Evolutionary conservation across 2,329 filamentous ascomycete genomes (phyloP).

Genomic region (Talaromyces marneffei): DNA sequence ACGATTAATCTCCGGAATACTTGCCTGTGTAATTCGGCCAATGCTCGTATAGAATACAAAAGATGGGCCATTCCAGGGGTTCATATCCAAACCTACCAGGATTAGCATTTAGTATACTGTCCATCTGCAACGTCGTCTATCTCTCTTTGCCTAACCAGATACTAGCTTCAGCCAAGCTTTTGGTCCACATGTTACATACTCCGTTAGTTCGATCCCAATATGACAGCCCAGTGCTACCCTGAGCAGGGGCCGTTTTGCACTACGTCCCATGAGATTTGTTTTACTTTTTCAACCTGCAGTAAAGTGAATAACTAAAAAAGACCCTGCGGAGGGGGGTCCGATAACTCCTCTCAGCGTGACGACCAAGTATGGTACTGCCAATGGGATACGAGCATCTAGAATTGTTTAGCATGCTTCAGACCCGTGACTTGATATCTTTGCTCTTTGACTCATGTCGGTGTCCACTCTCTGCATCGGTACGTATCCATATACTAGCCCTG

Average conservation of each 20-base stretch:
- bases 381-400: neutral
- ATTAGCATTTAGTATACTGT: neutral
- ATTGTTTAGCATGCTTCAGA: neutral
- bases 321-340: neutral
- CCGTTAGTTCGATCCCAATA: neutral
- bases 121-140: neutral
- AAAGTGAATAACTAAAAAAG: neutral
- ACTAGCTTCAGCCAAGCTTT: neutral
- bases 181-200: neutral
- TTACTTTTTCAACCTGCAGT: no score
- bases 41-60: neutral
- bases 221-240: neutral
- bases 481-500: neutral
- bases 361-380: neutral
- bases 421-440: neutral
- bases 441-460: neutral
- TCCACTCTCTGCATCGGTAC: neutral
- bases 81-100: neutral
- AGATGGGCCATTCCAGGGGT: neutral
- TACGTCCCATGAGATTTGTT: neutral
- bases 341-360: neutral
- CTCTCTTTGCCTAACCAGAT: neutral
- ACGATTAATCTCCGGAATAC: neutral
- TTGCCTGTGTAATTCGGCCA: neutral
- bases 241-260: neutral